These are phyloP conservation scores for Mortierella sp. DNA, from an alignment of 371 early-diverging fungal species.

Conservation along the genomic window DNA sequence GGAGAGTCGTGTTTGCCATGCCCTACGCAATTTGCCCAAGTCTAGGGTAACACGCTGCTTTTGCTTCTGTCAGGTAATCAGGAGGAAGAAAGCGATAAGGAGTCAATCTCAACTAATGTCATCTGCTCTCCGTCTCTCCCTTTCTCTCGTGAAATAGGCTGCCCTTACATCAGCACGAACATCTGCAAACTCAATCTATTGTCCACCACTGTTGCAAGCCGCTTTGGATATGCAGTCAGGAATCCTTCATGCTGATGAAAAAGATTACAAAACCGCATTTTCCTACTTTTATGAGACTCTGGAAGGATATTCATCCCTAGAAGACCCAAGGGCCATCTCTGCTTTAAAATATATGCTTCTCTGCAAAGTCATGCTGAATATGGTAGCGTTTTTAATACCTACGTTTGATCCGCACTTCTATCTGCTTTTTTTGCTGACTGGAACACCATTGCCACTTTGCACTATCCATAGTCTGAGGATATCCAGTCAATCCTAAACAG, in stretches of 20 bases:
- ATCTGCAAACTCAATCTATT: constrained; percentile 97
- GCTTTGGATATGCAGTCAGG: constrained; percentile 98
- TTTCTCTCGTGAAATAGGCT: constrained; percentile 67
- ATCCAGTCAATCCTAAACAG: constrained; percentile 88
- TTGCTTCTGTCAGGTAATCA: background rate
- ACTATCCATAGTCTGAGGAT: constrained; percentile 79
- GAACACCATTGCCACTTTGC: background rate
- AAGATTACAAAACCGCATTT: constrained; percentile 98
- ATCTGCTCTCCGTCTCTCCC: background rate
- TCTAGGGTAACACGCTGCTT: constrained; percentile 73
- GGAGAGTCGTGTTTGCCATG: constrained; percentile 96
- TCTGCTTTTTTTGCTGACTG: background rate
- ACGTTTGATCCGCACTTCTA: background rate
- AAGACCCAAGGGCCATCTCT: constrained; percentile 86
- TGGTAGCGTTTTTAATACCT: constrained; percentile 69
- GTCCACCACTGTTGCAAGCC: constrained; percentile 98
- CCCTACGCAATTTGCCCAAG: constrained; percentile 94
- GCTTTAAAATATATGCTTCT: constrained; percentile 97
- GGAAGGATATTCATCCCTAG: constrained; percentile 92
- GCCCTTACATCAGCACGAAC: constrained; percentile 98
- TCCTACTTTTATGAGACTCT: constrained; percentile 99
- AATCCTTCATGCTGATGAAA: constrained; percentile 97
- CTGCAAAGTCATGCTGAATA: constrained; percentile 97
- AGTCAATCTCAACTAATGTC: background rate
- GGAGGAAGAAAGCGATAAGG: too few species aligned